Conservation (phyloP, 495 filamentous ascomycete genomes). For the Xylaria cubensis region DNA sequence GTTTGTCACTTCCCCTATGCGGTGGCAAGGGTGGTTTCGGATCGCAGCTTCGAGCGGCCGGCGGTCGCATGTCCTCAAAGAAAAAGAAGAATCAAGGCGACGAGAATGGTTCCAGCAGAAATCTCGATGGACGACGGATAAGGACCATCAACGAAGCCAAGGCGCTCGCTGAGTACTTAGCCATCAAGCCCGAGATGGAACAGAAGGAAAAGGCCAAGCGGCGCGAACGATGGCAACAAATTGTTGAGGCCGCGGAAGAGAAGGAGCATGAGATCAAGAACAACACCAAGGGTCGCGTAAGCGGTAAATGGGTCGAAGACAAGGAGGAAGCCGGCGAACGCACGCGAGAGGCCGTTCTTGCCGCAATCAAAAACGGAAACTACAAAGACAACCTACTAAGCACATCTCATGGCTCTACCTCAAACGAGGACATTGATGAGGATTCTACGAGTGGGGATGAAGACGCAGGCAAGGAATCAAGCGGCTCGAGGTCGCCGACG, state of each 20-base stretch:
- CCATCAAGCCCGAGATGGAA: constrained; percentile 97
- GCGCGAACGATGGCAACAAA: constrained; percentile 78
- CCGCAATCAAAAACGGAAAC: constrained; percentile 73
- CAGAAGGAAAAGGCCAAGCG: constrained; percentile 86
- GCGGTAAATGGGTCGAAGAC: constrained; percentile 92
- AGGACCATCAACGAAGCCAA: constrained; percentile 95
- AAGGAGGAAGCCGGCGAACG: constrained; percentile 85
- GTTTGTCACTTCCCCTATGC: constrained; percentile 73
- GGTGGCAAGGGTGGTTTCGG: constrained; percentile 98
- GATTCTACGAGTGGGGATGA: constrained; percentile 46
- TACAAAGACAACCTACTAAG: constrained; percentile 59
- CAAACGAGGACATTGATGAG: constrained; percentile 48
- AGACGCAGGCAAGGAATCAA: constrained; percentile 41
- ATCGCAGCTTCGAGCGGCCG: constrained; percentile 93
- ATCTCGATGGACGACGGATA: constrained; percentile 88
- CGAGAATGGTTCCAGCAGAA: constrained; percentile 85
- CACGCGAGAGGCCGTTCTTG: constrained; percentile 81
- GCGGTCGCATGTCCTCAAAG: constrained; percentile 95
- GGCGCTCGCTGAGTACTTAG: constrained; percentile 90
- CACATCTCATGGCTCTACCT: constrained; percentile 50
- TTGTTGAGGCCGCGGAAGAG: constrained; percentile 81
- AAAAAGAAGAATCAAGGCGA: constrained; percentile 87
- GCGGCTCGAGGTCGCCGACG: constrained; percentile 44
- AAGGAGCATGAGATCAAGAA: constrained; percentile 78
- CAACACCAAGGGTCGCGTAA: constrained; percentile 72